phyloP scores from a whole-genome alignment of 176 grass and related monocot species.

The Juncus inflexus region DNA sequence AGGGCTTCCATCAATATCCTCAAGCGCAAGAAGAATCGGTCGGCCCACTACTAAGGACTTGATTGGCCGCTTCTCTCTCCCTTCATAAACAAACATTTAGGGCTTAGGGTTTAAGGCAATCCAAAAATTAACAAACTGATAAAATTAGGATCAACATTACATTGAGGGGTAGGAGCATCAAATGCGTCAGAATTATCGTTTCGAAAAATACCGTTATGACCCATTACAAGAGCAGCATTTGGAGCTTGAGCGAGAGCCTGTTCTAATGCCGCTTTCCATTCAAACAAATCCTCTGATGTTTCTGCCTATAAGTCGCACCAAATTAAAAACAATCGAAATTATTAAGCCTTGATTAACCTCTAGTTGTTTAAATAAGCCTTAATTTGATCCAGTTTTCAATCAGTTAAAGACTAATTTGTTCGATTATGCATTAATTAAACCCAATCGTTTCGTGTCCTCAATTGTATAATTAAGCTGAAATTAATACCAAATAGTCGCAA shows the following conservation, averaged over 20 bases:
- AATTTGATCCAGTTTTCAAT: no score
- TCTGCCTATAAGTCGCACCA: conserved; percentile 46
- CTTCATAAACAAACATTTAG: conserved; percentile 33
- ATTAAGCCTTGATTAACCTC: no score
- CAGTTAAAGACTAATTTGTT: background rate
- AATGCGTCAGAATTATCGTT: conserved; percentile 80
- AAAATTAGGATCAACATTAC: conserved; percentile 30
- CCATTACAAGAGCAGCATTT: conserved; percentile 98
- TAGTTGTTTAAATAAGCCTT: no score
- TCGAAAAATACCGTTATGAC: conserved; percentile 97
- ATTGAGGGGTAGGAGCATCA: conserved; percentile 80
- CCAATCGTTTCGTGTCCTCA: no score
- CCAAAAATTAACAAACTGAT: background rate
- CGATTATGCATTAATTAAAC: no score
- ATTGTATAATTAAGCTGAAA: no score
- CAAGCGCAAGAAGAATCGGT: conserved; percentile 95
- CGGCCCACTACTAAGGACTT: conserved; percentile 93
- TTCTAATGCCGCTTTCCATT: conserved; percentile 98
- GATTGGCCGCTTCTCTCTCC: conserved; percentile 82
- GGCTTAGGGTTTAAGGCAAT: background rate
- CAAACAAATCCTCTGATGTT: conserved; percentile 90
- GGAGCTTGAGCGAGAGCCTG: conserved; percentile 97
- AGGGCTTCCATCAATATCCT: conserved; percentile 97
- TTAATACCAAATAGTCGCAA: no score
- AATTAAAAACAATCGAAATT: background rate